Conservation (phyloP, 78 protist genomes). For the Chrysochromulina tobinii region DNA sequence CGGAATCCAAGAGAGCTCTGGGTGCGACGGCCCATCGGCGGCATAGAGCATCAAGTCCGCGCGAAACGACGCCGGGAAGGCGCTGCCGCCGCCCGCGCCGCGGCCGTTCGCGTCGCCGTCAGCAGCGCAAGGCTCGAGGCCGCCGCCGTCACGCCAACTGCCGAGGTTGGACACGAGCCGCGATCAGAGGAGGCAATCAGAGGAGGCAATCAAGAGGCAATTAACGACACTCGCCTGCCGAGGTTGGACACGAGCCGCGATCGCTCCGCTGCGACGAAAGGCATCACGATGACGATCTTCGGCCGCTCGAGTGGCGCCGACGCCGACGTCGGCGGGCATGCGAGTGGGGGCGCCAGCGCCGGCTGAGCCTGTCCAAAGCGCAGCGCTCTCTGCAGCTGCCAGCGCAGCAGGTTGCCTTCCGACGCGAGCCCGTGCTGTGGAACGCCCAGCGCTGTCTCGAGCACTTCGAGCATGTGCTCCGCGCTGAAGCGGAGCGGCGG, state of each 20-base stretch:
- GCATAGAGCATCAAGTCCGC: background rate
- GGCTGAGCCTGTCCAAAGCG: background rate
- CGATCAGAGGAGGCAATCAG: no score
- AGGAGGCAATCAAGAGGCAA: no score
- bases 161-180: no score
- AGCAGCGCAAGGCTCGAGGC: no score
- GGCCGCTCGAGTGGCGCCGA: background rate
- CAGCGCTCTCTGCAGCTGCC: background rate
- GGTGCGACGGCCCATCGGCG: background rate
- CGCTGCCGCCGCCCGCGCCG: no score
- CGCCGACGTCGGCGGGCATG: background rate
- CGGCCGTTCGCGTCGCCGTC: no score
- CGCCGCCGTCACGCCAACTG: no score
- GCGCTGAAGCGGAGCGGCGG: background rate
- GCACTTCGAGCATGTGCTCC: background rate
- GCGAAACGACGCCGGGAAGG: background rate
- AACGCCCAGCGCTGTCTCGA: background rate
- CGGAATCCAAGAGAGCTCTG: no score
- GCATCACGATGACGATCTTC: background rate
- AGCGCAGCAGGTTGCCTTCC: background rate
- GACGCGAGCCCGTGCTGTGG: conserved; percentile 1
- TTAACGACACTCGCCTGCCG: background rate
- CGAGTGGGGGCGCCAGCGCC: background rate
- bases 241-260: background rate
- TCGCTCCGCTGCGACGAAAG: background rate